phyloP scores from a whole-genome alignment of 768 basidiomycete species.

The Xerocomellus intermedius region DNA sequence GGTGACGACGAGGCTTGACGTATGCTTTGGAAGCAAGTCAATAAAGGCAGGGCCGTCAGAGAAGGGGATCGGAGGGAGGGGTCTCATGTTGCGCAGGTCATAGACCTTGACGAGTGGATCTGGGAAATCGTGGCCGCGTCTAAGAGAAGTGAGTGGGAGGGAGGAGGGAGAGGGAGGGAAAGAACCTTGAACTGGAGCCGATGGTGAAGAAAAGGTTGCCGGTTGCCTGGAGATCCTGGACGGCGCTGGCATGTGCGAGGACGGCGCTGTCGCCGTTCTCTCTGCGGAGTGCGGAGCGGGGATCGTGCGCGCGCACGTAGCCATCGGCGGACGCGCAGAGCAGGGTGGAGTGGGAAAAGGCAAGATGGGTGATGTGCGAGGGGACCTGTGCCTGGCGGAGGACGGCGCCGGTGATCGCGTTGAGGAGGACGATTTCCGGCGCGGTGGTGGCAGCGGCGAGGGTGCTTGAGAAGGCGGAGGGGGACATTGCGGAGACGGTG shows the following conservation, averaged over 20 bases:
- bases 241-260: slow-evolving; percentile 77
- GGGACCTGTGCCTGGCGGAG: slow-evolving; percentile 55
- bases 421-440: slow-evolving; percentile 68
- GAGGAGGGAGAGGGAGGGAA: not conserved
- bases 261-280: slow-evolving; percentile 53
- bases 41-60: slow-evolving; percentile 86
- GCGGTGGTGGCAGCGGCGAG: slow-evolving; percentile 58
- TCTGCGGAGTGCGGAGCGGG: slow-evolving; percentile 57
- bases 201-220: slow-evolving; percentile 85
- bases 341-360: slow-evolving; percentile 60
- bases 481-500: slow-evolving; percentile 43
- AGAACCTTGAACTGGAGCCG: slow-evolving; percentile 80
- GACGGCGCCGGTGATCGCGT: slow-evolving; percentile 66
- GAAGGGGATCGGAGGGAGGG: slow-evolving; percentile 85
- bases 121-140: slow-evolving; percentile 83
- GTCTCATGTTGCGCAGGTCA: slow-evolving; percentile 79
- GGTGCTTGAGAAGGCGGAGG: slow-evolving; percentile 48
- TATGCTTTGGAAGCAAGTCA: slow-evolving; percentile 71
- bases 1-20: slow-evolving; percentile 69
- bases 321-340: slow-evolving; percentile 76
- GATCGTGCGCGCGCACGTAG: slow-evolving; percentile 65
- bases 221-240: slow-evolving; percentile 76
- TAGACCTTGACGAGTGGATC: slow-evolving; percentile 94
- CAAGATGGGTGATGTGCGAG: slow-evolving; percentile 63
- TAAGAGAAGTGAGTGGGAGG: slow-evolving; percentile 32